phyloP scores from a whole-genome alignment of 2,329 filamentous ascomycete species.

The Exophiala dermatitidis region DNA sequence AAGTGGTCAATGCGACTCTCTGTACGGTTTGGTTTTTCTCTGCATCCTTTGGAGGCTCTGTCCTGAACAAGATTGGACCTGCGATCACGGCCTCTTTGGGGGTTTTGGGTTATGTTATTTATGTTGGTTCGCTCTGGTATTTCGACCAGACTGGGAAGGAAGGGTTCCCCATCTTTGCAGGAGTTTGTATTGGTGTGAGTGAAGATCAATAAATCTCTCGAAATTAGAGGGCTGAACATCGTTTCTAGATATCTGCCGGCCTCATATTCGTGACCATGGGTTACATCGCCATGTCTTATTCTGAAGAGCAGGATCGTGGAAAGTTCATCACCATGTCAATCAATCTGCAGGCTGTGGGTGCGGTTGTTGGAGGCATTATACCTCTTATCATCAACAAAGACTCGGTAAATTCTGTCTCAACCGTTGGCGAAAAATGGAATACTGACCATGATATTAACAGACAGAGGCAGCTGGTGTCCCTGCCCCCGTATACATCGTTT shows the following conservation, averaged over 20 bases:
- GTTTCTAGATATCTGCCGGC: constrained; percentile 6
- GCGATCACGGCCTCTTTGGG: constrained; percentile 4
- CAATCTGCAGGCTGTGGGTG: constrained; percentile 31
- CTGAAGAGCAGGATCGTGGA: constrained; percentile 32
- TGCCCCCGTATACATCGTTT: constrained; percentile 5
- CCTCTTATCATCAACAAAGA: constrained; percentile 11
- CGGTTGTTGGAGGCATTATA: constrained; percentile 4
- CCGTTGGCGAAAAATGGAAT: not conserved
- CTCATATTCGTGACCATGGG: constrained; percentile 31
- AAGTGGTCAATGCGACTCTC: constrained; percentile 7
- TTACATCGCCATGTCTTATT: constrained; percentile 31
- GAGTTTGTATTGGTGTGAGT: constrained; percentile 9
- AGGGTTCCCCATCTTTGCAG: constrained; percentile 5
- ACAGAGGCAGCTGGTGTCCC: constrained; percentile 8
- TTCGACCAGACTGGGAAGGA: constrained; percentile 8
- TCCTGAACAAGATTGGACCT: constrained; percentile 10
- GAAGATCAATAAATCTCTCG: not conserved
- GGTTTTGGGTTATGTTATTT: constrained; percentile 5
- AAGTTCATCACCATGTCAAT: constrained; percentile 29
- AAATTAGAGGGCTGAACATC: too few relatives aligned
- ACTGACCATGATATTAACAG: not conserved
- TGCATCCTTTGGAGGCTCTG: constrained; percentile 3
- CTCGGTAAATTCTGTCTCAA: not conserved
- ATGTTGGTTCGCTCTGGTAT: constrained; percentile 11
- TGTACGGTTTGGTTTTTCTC: constrained; percentile 9